Evolutionary conservation across 2,329 filamentous ascomycete genomes (phyloP).

Genomic region (Emergomyces africanus): DNA sequence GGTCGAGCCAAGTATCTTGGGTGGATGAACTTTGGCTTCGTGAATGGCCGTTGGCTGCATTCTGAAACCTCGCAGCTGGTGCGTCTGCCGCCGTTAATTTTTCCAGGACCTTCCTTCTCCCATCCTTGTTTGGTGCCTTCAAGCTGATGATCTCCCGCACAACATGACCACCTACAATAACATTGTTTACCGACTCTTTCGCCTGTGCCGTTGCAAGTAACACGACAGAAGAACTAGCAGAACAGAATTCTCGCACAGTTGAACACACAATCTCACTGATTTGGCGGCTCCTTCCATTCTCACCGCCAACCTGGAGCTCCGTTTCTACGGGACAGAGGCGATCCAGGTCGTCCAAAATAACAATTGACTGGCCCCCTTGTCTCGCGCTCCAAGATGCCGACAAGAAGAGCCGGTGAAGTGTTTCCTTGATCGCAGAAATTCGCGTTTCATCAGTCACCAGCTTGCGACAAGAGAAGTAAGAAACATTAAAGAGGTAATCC

Average conservation of each 20-base stretch:
- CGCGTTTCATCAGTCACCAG: conserved; percentile 84
- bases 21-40: conserved; percentile 17
- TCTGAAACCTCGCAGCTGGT: conserved; percentile 24
- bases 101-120: conserved; percentile 69
- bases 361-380: conserved; percentile 67
- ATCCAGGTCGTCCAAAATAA: conserved; percentile 87
- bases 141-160: conserved; percentile 82
- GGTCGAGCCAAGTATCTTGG: conserved; percentile 65
- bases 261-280: conserved; percentile 80
- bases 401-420: conserved; percentile 70
- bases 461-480: conserved; percentile 76
- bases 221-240: conserved; percentile 65
- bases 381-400: conserved; percentile 82
- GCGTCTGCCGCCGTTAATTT: conserved; percentile 49
- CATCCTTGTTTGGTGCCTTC: conserved; percentile 87
- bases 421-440: conserved; percentile 83
- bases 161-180: conserved; percentile 82
- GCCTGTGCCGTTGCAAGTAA: conserved; percentile 81
- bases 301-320: conserved; percentile 82
- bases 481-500: conserved; percentile 64
- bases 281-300: conserved; percentile 85
- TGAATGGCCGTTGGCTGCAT: conserved; percentile 21
- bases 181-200: conserved; percentile 83
- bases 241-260: conserved; percentile 73
- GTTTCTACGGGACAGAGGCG: conserved; percentile 87